Conservation (phyloP, 1,284 basidiomycete genomes). For the Pseudozyma sp. region DNA sequence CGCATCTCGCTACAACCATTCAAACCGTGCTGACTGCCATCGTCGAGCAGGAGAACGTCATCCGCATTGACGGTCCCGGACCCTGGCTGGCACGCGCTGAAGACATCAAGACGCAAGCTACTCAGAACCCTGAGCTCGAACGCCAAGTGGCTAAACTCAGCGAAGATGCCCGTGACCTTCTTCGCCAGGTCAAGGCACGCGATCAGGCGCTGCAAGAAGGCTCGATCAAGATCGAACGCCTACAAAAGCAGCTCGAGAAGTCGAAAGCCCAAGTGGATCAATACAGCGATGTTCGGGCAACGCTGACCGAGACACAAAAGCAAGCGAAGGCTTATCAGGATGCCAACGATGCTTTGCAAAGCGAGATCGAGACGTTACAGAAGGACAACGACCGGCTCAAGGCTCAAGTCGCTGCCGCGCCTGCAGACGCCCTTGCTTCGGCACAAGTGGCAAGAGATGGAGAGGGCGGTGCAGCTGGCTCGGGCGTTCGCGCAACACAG, state of each 20-base stretch:
- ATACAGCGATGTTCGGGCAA: conserved; percentile 82
- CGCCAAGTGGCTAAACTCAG: conserved; percentile 83
- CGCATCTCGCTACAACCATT: conserved; percentile 50
- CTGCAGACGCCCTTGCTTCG: conserved; percentile 2
- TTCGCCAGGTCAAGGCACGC: conserved; percentile 78
- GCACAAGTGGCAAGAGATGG: conserved; percentile 2
- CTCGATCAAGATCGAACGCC: conserved; percentile 89
- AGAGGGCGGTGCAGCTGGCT: background rate
- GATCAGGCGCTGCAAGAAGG: conserved; percentile 91
- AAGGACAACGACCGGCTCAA: conserved; percentile 87
- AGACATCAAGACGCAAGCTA: conserved; percentile 84
- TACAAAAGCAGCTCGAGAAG: conserved; percentile 90
- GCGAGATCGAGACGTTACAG: conserved; percentile 86
- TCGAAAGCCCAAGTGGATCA: conserved; percentile 85
- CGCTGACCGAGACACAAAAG: conserved; percentile 82
- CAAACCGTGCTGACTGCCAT: conserved; percentile 50
- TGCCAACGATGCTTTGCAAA: conserved; percentile 90
- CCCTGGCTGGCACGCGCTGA: conserved; percentile 90
- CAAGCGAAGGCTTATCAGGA: conserved; percentile 90
- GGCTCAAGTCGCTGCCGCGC: conserved; percentile 69
- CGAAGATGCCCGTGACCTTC: conserved; percentile 88
- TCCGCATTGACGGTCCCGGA: conserved; percentile 52
- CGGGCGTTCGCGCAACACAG: background rate
- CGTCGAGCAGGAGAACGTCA: conserved; percentile 61
- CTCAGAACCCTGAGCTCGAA: conserved; percentile 91